A percentile compares a stretch with the other conserved stretches of the same genome.
Evolutionary conservation across 2,329 filamentous ascomycete species (phyloP).

Genomic region (Rhinocladiella similis): DNA sequence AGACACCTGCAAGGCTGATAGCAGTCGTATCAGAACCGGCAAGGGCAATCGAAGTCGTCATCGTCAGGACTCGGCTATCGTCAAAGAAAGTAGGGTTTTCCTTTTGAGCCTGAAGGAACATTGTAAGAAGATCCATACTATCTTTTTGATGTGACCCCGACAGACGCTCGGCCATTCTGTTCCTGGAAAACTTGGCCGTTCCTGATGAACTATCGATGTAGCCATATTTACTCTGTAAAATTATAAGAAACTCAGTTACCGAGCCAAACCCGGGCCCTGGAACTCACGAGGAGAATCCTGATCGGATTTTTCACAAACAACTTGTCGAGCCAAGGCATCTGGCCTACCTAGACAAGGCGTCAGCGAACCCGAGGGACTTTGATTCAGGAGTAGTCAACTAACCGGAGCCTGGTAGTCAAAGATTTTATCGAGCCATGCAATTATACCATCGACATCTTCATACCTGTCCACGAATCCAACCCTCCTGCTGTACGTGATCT

Average conservation of each 20-base stretch:
- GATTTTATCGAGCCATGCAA: constrained; percentile 35
- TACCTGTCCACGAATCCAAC: constrained; percentile 36
- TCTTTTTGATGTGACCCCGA: constrained; percentile 31
- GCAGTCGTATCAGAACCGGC: constrained; percentile 42
- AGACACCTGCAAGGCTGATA: constrained; percentile 33
- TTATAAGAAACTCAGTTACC: too few species aligned
- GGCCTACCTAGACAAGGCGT: constrained; percentile 14
- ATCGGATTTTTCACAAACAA: constrained; percentile 25
- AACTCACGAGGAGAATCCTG: constrained; percentile 52
- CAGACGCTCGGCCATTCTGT: constrained; percentile 65
- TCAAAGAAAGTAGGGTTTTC: constrained; percentile 32
- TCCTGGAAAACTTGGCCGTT: constrained; percentile 69
- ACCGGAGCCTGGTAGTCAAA: constrained; percentile 70
- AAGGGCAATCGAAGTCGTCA: constrained; percentile 33
- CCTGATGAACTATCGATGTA: constrained; percentile 68
- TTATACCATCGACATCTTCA: constrained; percentile 36
- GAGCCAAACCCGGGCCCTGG: too few species aligned
- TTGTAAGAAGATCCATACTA: constrained; percentile 22
- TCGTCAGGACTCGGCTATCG: constrained; percentile 32
- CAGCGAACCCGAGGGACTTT: not conserved
- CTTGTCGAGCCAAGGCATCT: constrained; percentile 26
- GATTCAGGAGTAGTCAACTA: constrained; percentile 40
- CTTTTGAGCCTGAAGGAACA: constrained; percentile 23
- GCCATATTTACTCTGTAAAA: constrained; percentile 62
- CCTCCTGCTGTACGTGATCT: constrained; percentile 36